A percentile compares a stretch with the other conserved stretches of the same genome.
Evolutionary conservation across 78 protist genomes (phyloP).

Genomic region (Guillardia theta): DNA sequence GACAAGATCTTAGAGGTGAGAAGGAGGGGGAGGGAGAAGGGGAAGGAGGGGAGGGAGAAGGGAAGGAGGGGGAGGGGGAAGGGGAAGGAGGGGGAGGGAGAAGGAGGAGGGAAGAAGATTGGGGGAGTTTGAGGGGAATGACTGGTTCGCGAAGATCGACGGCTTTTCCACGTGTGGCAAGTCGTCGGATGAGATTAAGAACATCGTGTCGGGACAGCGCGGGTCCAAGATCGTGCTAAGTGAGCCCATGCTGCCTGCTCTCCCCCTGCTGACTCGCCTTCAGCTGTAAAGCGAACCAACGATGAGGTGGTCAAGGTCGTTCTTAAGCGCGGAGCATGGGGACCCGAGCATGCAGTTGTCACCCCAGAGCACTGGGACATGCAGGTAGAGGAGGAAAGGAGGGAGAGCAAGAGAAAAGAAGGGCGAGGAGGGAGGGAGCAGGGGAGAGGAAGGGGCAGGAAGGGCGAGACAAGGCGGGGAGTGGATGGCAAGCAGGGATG

Average conservation of each 20-base stretch:
- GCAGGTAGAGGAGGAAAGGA: neutral
- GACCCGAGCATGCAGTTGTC: conserved; percentile 1
- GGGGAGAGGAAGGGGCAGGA: neutral
- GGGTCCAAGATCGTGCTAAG: no score
- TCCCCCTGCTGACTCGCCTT: no score
- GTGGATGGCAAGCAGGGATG: neutral
- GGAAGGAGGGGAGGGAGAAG: no score
- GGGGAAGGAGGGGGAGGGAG: no score
- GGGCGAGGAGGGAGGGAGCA: neutral
- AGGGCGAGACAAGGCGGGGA: neutral
- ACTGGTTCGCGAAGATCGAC: neutral
- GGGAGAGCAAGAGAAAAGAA: neutral
- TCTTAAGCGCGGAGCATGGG: conserved; percentile 26
- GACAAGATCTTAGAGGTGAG: neutral
- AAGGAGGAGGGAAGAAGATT: no score
- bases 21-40: no score
- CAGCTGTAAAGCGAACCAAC: neutral
- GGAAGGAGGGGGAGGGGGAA: no score
- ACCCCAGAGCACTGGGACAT: neutral
- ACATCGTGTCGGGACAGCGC: neutral
- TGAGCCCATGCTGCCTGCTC: no score
- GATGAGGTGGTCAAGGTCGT: neutral
- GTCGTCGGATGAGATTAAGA: neutral
- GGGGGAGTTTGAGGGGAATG: no score
- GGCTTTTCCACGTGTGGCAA: neutral